Percentiles rank a stretch among this genome's conserved stretches.
These are phyloP conservation scores for Citrullus colocynthis DNA, from an alignment of 306 rosid species.

Conservation along the genomic window DNA sequence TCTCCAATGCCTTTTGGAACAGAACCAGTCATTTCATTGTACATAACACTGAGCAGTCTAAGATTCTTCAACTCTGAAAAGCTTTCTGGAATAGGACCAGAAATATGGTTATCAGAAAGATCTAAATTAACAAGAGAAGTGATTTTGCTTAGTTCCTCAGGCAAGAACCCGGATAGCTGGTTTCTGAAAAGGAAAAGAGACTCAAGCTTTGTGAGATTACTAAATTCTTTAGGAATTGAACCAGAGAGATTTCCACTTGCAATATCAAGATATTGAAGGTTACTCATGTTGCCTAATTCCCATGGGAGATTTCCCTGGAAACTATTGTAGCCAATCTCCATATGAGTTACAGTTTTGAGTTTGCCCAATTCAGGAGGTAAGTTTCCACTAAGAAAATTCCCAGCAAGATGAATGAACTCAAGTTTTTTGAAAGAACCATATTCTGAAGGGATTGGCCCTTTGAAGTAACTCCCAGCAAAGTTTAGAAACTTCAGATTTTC, in stretches of 20 bases:
- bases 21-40: conserved; percentile 66
- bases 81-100: conserved; percentile 73
- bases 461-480: conserved; percentile 85
- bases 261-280: conserved; percentile 76
- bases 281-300: conserved; percentile 64
- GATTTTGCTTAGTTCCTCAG: conserved; percentile 51
- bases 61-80: conserved; percentile 56
- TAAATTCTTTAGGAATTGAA: conserved; percentile 46
- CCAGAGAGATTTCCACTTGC: conserved; percentile 82
- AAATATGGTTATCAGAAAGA: conserved; percentile 70
- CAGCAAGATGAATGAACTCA: conserved; percentile 78
- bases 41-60: conserved; percentile 64
- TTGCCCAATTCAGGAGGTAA: conserved; percentile 72
- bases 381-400: conserved; percentile 58
- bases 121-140: conserved; percentile 42
- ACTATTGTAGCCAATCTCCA: conserved; percentile 83
- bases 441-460: conserved; percentile 69
- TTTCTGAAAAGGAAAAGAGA: conserved; percentile 76
- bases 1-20: conserved; percentile 59
- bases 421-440: conserved; percentile 68
- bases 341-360: conserved; percentile 70
- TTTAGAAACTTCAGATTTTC: conserved; percentile 47
- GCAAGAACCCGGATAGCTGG: conserved; percentile 53
- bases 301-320: conserved; percentile 56
- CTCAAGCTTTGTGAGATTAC: conserved; percentile 58